Evolutionary conservation across 495 filamentous ascomycete species (phyloP).

Genomic region (Xylaria grammica): DNA sequence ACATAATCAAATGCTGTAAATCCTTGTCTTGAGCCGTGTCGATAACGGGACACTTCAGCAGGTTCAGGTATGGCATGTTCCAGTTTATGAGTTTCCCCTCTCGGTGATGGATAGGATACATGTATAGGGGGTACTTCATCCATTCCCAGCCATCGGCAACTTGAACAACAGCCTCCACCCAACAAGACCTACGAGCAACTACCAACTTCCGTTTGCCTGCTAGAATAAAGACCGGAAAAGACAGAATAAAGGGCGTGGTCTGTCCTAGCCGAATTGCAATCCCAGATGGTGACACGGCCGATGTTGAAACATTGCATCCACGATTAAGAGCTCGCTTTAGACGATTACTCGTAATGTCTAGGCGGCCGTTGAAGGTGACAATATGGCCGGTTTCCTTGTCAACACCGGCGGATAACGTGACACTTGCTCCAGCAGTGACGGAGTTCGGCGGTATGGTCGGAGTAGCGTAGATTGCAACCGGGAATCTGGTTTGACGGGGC

Average conservation of each 20-base stretch:
- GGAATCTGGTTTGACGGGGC: slow-evolving; percentile 25
- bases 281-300: slow-evolving; percentile 5
- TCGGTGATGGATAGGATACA: slow-evolving; percentile 26
- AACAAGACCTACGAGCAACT: slow-evolving; percentile 7
- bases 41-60: slow-evolving; percentile 18
- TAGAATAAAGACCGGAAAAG: slow-evolving; percentile 2
- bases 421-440: neutral
- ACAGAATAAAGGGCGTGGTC: neutral
- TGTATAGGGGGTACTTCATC: slow-evolving; percentile 19
- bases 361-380: neutral
- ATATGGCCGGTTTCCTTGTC: neutral
- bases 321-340: slow-evolving; percentile 1
- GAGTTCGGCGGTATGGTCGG: neutral
- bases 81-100: slow-evolving; percentile 26
- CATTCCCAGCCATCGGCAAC: neutral
- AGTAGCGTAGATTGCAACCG: neutral
- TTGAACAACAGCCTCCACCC: neutral
- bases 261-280: slow-evolving; percentile 3
- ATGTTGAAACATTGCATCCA: slow-evolving; percentile 3
- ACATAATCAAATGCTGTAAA: neutral
- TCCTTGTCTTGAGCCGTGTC: neutral
- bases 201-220: neutral
- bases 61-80: slow-evolving; percentile 37
- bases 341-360: slow-evolving; percentile 1
- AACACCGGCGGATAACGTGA: neutral